Base-by-base conservation (phyloP, 2,329 filamentous ascomycete species). In the Apiospora saccharicola region DNA sequence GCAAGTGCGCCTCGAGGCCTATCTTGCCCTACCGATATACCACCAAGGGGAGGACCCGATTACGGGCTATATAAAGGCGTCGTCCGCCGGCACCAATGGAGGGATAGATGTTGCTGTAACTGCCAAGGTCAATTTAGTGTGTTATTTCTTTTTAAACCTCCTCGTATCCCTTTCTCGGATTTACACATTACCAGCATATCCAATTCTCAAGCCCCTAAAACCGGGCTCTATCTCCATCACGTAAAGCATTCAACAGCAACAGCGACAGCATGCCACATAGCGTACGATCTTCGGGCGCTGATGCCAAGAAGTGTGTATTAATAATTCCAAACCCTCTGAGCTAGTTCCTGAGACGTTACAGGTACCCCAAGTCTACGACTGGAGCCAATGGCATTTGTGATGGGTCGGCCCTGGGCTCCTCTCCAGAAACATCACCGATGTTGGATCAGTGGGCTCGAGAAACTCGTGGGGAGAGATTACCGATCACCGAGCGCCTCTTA, bases 401-500 rank as follows among this genome's bases (percentile, higher is more conserved):
- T 19, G 44, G 41, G 14, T 30, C n/a, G 19, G 1, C 64, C 64
- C 8, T 43, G 37, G 30, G 41, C 24, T 68, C 44, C 53, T 37
- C 53, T 61, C 22, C 53, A 37, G 24, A 14, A n/a, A 41, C 34
- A 26, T 22, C 70, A 37, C 64, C 67, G 51, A 73, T 73, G 72
- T 69, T 73, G 43, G 41, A 68, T 37, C 43, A 37, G 43, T 73
- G 70, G 69, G 46, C 70, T 12, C 24, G 30, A 16, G 64, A 71
- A 44, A 71, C 61, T 16, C 30, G 69, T 22, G 64, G 49, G 24
- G 69, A 67, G 10, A 57, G 57, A 24, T n/a, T 73, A 30, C 64
- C 72, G 12, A 69, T 73, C 67, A 71, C 37, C 46, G 72, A 73
- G 51, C 51, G 37, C 43, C 47, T 73, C 7, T 46, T 69, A 37